Conservation (phyloP, 768 basidiomycete species). For the Lentinula edodes region DNA sequence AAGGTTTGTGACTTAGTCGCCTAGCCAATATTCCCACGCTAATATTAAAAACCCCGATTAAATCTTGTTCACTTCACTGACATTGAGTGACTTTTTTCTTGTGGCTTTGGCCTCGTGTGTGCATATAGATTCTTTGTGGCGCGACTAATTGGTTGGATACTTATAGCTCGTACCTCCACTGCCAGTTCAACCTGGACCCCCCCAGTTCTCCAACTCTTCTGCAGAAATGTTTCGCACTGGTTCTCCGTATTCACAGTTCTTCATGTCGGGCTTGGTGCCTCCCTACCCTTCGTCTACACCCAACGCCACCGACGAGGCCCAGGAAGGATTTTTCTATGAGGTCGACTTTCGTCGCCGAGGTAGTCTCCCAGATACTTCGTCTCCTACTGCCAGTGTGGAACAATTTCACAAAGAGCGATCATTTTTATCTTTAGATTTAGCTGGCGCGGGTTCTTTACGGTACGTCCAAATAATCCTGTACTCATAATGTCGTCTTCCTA, state of each 20-base stretch:
- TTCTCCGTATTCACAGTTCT: conserved; percentile 58
- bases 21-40: background rate
- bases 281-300: conserved; percentile 20
- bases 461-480: conserved; percentile 8
- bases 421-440: conserved; percentile 66
- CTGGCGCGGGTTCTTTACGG: conserved; percentile 41
- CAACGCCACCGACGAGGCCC: background rate
- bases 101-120: background rate
- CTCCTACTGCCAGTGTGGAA: conserved; percentile 28
- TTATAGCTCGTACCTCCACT: background rate
- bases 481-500: background rate
- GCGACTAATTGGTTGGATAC: background rate
- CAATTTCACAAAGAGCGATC: conserved; percentile 47
- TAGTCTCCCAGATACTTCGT: conserved; percentile 36
- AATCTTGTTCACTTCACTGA: background rate
- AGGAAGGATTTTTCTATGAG: background rate
- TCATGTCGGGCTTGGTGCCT: conserved; percentile 55
- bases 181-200: background rate
- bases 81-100: background rate
- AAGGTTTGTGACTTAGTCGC: background rate
- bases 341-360: conserved; percentile 21
- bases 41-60: background rate
- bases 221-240: conserved; percentile 9
- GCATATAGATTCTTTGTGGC: background rate
- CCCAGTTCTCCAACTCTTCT: background rate